These are phyloP conservation scores for Pseudotulostoma volvatum DNA, from an alignment of 495 filamentous ascomycete genomes.

Conservation along the genomic window DNA sequence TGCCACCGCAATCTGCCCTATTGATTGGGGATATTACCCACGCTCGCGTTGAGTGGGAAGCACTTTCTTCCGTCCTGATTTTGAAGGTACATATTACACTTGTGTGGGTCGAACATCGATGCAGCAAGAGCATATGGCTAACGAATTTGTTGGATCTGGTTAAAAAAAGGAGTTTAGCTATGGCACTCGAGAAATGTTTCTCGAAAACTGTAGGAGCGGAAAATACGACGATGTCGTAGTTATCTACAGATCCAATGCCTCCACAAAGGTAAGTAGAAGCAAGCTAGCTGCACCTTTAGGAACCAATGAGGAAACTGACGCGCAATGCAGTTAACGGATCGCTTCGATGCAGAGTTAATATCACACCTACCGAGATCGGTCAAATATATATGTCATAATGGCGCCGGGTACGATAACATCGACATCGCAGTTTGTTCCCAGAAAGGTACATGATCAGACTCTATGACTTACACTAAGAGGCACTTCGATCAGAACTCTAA, in stretches of 20 bases:
- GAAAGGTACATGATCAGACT: conserved; percentile 24
- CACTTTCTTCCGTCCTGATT: conserved; percentile 30
- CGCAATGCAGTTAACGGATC: conserved; percentile 35
- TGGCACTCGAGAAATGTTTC: conserved; percentile 35
- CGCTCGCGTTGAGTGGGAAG: conserved; percentile 40
- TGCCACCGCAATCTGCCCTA: conserved; percentile 31
- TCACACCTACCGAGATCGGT: conserved; percentile 44
- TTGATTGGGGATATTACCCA: conserved; percentile 40
- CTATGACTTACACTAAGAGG: too few relatives aligned
- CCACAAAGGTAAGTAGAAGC: conserved; percentile 33
- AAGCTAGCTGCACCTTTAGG: conserved; percentile 2
- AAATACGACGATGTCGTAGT: conserved; percentile 40
- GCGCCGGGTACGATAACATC: conserved; percentile 73
- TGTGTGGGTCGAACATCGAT: not conserved
- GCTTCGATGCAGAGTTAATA: conserved; percentile 43
- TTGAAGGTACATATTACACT: conserved; percentile 29
- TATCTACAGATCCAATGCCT: conserved; percentile 42
- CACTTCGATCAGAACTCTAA: too few relatives aligned
- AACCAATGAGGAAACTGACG: conserved; percentile 2
- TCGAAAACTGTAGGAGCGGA: conserved; percentile 35
- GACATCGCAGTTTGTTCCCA: conserved; percentile 52
- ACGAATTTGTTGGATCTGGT: too few relatives aligned
- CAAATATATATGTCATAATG: conserved; percentile 72
- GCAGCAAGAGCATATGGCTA: not conserved
- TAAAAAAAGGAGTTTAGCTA: conserved; percentile 42